Percentiles rank a stretch among this genome's conserved stretches.
Evolutionary conservation across 2,329 filamentous ascomycete genomes (phyloP).

Genomic region (Hypoxylon rubiginosum): DNA sequence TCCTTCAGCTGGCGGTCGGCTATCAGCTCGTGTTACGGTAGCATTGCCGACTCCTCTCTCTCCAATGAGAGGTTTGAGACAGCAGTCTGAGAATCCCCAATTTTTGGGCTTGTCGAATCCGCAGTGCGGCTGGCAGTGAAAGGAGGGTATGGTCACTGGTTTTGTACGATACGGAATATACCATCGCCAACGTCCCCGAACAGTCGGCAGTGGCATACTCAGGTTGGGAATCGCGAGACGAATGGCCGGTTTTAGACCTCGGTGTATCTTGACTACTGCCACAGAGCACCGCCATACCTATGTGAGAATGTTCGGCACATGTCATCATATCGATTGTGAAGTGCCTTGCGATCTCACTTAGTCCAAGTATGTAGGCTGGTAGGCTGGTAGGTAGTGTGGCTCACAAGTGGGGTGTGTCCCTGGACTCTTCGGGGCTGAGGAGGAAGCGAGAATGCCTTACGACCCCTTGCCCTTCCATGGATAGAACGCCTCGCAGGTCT

Average conservation of each 20-base stretch:
- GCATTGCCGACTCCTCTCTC: constrained; percentile 22
- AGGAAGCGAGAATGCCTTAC: constrained; percentile 46
- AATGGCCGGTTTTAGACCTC: constrained; percentile 28
- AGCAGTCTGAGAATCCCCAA: constrained; percentile 25
- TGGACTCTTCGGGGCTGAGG: constrained; percentile 46
- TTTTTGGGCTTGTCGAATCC: constrained; percentile 13
- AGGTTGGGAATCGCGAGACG: constrained; percentile 20
- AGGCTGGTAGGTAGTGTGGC: constrained; percentile 20
- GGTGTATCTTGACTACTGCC: constrained; percentile 32
- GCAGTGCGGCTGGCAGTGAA: constrained; percentile 28
- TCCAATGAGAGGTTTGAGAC: constrained; percentile 34
- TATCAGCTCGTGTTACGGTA: constrained; percentile 39
- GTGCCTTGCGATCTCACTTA: constrained; percentile 40
- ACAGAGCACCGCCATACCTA: constrained; percentile 33
- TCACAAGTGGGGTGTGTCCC: constrained; percentile 39
- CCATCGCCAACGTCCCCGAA: constrained; percentile 9
- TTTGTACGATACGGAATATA: constrained; percentile 3
- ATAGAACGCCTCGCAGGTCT: constrained; percentile 41
- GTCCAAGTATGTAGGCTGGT: constrained; percentile 16
- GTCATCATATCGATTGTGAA: constrained; percentile 30
- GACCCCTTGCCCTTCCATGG: constrained; percentile 37
- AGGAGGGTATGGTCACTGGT: constrained; percentile 21
- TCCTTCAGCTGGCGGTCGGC: constrained; percentile 30
- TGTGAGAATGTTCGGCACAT: constrained; percentile 26
- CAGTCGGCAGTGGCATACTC: background rate